These are phyloP conservation scores for Knoxia roxburghii DNA, from an alignment of 257 asterid genomes.

Conservation along the genomic window DNA sequence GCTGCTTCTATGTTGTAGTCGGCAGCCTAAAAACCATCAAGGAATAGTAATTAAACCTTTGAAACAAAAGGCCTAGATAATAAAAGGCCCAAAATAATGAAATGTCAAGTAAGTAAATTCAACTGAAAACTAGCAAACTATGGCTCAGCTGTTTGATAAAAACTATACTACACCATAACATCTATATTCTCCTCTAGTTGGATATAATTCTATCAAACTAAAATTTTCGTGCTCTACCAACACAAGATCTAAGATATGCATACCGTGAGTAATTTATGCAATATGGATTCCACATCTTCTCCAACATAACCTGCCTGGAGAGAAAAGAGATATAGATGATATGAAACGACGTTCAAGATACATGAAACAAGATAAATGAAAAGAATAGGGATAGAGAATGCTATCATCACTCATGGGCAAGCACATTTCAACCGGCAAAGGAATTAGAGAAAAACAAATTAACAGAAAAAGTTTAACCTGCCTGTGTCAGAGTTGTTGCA, in stretches of 20 bases:
- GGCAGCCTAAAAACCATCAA: slow-evolving; percentile 53
- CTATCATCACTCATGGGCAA: not conserved
- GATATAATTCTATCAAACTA: not conserved
- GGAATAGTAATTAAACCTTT: not conserved
- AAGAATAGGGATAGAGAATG: no score
- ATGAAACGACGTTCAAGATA: not conserved
- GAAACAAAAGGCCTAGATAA: not conserved
- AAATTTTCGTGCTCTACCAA: not conserved
- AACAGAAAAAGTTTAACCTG: slow-evolving; percentile 38
- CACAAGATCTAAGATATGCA: slow-evolving; percentile 3
- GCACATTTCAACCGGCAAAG: not conserved
- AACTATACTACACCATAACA: not conserved
- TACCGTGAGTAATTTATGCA: slow-evolving; percentile 78
- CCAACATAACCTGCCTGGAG: slow-evolving; percentile 95
- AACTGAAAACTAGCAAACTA: not conserved
- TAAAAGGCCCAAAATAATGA: not conserved
- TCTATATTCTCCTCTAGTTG: not conserved
- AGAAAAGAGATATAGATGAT: slow-evolving; percentile 11
- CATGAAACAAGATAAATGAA: no score
- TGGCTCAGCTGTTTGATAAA: not conserved
- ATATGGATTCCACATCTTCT: slow-evolving; percentile 89
- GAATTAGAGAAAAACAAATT: not conserved
- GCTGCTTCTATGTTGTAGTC: slow-evolving; percentile 83
- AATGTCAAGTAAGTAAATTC: no score
- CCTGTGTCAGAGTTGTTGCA: slow-evolving; percentile 95